Evolutionary conservation across 75 land plant species (phyloP).

Genomic region (Chamaecyparis obtusa): DNA sequence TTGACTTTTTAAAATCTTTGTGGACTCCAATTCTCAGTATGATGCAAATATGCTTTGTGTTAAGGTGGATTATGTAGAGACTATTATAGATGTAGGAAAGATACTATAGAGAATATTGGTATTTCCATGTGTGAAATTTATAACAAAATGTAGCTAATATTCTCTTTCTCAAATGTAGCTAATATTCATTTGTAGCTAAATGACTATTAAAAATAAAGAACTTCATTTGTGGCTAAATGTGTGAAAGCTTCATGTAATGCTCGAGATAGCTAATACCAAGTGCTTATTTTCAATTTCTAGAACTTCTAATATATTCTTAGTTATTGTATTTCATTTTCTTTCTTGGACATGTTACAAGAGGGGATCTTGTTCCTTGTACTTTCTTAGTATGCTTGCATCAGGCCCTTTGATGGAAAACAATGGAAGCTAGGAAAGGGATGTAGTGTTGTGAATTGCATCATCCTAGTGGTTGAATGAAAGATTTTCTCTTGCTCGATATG

Average conservation of each 20-base stretch:
- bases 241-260: conserved; percentile 91
- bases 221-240: no score
- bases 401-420: conserved; percentile 94
- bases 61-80: conserved; percentile 80
- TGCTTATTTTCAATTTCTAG: conserved; percentile 17
- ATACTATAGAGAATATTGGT: conserved; percentile 71
- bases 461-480: conserved; percentile 85
- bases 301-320: neutral
- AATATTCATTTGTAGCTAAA: no score
- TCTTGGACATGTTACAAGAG: neutral
- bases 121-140: conserved; percentile 74
- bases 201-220: no score
- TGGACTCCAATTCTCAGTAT: neutral
- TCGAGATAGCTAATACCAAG: conserved; percentile 96
- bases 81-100: conserved; percentile 65
- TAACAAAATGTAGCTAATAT: no score
- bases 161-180: no score
- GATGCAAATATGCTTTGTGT: conserved; percentile 2
- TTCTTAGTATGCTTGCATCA: conserved; percentile 16
- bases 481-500: conserved; percentile 84
- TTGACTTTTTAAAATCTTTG: no score
- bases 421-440: conserved; percentile 81
- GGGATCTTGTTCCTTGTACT: neutral
- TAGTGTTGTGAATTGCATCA: conserved; percentile 91
- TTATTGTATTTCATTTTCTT: neutral